Evolutionary conservation across 208 protist species (phyloP), one percentile per base, ranked within the genome.

Genomic region (Strigomonas galati): DNA sequence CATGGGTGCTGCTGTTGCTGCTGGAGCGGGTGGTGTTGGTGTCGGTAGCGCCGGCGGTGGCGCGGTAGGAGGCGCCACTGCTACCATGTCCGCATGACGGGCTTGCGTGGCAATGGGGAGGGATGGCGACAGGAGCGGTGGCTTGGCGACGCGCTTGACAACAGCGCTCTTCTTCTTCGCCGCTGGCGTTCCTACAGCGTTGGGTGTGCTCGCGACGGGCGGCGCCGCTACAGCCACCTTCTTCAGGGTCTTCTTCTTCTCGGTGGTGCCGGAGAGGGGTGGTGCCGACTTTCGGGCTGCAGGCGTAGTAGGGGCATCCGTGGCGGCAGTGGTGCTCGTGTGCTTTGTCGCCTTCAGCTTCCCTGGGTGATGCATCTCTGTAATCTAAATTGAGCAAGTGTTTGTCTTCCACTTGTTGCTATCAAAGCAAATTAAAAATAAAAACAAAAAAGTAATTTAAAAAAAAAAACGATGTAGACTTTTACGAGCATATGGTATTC

Each of bases 121-220:
- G 4, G n/a, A 32, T 49, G 15, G 27, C 31, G 35, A 58, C 35
- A 35, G 9, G 21, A 57, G 17, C 19, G 44, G 61, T 26, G 24
- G 21, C 48, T 53, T 23, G 7, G 21, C 6, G 30, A 49, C 19
- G 5, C 5, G 17, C 49, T 44, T 30, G 0, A 28, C 31, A 3
- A 23, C 23, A 7, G 51, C 7, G 30, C 44, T 59, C 48, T 57
- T 67, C 26, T 59, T 67, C 12, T 52, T 51, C 6, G 37, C 28
- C 1, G 40, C 12, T 2, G 40, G 40, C 5, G 12, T 46, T 15
- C 1, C 40, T 15, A 15, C 15, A 1, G 40, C 40, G 40, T 5
- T 46, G 28, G 30, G 14, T 19, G 27, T 5, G 17, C 10, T 28
- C 10, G 55, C 10, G n/a, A 28, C 51, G 21, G 21, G 51, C 51